These are phyloP conservation scores for Neurospora sp. DNA, from an alignment of 495 filamentous ascomycete species.

Conservation along the genomic window DNA sequence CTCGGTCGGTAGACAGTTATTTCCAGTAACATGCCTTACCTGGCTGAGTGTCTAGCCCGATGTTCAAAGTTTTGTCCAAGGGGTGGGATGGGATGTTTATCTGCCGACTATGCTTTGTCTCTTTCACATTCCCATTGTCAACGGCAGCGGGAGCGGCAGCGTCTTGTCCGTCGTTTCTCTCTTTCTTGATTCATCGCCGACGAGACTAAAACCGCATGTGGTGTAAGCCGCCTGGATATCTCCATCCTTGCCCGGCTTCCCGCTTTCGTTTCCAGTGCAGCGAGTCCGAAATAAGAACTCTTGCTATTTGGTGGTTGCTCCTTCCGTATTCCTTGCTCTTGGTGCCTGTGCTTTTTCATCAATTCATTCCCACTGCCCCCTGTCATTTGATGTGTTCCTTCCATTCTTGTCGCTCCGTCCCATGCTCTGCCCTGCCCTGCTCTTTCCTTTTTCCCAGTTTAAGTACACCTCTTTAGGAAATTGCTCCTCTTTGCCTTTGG, in stretches of 20 bases:
- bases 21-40: neutral
- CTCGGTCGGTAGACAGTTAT: neutral
- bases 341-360: neutral
- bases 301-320: neutral
- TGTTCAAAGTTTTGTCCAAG: neutral
- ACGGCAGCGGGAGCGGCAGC: neutral
- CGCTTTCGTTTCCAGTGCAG: too few relatives aligned
- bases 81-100: neutral
- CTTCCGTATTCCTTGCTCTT: neutral
- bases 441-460: neutral
- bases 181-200: neutral
- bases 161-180: neutral
- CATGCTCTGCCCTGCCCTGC: neutral
- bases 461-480: neutral
- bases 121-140: too few relatives aligned
- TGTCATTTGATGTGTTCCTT: neutral
- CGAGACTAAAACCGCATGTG: neutral
- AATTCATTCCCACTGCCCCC: neutral
- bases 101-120: neutral
- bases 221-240: neutral
- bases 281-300: neutral
- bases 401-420: neutral
- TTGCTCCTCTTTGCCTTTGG: neutral
- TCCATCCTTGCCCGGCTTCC: neutral
- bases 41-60: neutral